A percentile compares a stretch with the other conserved stretches of the same genome.
Evolutionary conservation across 495 filamentous ascomycete species (phyloP).

Genomic region (Halenospora varia): DNA sequence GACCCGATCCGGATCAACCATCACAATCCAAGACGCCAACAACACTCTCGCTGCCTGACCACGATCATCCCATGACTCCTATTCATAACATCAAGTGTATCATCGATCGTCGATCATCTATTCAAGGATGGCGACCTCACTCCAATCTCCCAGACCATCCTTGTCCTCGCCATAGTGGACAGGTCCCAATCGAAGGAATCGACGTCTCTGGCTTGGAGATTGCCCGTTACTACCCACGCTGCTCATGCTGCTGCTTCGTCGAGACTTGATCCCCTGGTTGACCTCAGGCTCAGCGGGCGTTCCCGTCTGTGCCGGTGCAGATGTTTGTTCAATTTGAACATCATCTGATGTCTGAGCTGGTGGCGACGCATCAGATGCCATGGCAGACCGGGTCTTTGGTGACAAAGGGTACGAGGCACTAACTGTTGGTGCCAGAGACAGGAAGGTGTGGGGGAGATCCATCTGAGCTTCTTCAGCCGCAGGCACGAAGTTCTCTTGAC

Average conservation of each 20-base stretch:
- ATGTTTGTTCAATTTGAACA: background rate
- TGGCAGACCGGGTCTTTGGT: conserved; percentile 1
- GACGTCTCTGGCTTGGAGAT: conserved; percentile 1
- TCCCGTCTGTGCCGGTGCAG: background rate
- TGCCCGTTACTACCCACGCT: background rate
- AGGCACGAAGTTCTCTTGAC: conserved; percentile 10
- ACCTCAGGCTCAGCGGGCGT: background rate
- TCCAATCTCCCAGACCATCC: conserved; percentile 21
- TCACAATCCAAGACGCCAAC: too few species aligned
- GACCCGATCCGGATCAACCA: too few species aligned
- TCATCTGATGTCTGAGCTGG: background rate
- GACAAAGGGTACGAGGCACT: conserved; percentile 18
- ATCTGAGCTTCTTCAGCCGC: background rate
- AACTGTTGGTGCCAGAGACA: conserved; percentile 21
- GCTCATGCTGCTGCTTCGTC: conserved; percentile 17
- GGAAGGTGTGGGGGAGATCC: conserved; percentile 9
- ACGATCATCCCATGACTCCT: too few species aligned
- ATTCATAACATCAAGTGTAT: too few species aligned
- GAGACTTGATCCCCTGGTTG: background rate
- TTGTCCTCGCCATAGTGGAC: conserved; percentile 15
- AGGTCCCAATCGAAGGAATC: conserved; percentile 21
- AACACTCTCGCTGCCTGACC: too few species aligned
- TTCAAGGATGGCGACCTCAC: conserved; percentile 13
- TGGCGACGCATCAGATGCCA: background rate
- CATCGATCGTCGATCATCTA: too few species aligned